Base-by-base conservation (phyloP, 2,329 filamentous ascomycete genomes). In the Aspergillus carbonarius region DNA sequence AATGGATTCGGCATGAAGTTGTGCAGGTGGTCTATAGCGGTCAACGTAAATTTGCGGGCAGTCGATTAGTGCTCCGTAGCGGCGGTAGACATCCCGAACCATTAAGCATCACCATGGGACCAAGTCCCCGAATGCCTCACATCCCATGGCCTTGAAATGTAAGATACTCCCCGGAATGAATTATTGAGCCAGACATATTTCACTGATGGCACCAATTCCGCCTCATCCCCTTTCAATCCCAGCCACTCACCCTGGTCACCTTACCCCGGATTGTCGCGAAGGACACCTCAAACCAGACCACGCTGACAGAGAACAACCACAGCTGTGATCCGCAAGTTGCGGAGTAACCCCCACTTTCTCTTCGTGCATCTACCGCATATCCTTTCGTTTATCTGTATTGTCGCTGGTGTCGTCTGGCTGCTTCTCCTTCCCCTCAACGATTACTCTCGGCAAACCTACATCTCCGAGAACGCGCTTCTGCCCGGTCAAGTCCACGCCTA, bases 401-500 rank as follows among this genome's bases (percentile, higher is more conserved):
- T 93, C 50, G 84, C 96, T 68, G 95, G 95, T 54, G 85, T 97
- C 57, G 85, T 86, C 66, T 99, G 93, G 91, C 86, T 99, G 13
- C 85, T 97, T 20, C 82, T 98, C 32, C 85, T 99, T 1, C 95
- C 95, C 2, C 83, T 98, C 54, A 85, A 98, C 75, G 85, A 93
- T 65, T 96, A 98, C 79, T 96, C 92, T 52, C 87, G 95, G 64
- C 84, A 85, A 60, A 99, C 93, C 1, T 99, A 99, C 76, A 95
- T 99, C 58, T 98, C 93, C 44, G 95, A 99, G 76, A 99, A 99
- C 74, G 95, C 95, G 10, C 86, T 99, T 34, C 81, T 99, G 13
- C 95, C 95, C 0, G 95, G 93, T 2, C 95, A 99, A 76, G 95
- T 98, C 8, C 93, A 98, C 78, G 96, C 95, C 1, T 99, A 99